Percentiles rank a stretch among this genome's conserved stretches.
phyloP scores from a whole-genome alignment of 768 basidiomycete genomes.

The Naematelia aurantialba region DNA sequence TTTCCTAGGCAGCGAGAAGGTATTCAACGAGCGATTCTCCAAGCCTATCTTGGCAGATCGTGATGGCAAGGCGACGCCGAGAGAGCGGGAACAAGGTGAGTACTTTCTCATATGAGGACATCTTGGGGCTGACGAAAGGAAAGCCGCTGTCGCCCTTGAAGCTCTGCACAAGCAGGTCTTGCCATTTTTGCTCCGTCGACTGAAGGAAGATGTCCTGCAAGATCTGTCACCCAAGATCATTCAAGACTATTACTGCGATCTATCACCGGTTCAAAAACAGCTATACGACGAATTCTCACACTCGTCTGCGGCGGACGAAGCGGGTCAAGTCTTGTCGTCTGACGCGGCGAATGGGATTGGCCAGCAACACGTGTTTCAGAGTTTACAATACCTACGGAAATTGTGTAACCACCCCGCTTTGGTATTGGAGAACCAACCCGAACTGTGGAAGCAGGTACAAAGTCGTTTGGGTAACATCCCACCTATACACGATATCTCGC shows the following conservation, averaged over 20 bases:
- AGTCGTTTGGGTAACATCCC: slow-evolving; percentile 12
- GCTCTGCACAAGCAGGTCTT: slow-evolving; percentile 97
- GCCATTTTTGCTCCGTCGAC: slow-evolving; percentile 90
- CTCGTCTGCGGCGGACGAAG: slow-evolving; percentile 65
- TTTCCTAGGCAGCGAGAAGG: slow-evolving; percentile 89
- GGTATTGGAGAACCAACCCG: slow-evolving; percentile 72
- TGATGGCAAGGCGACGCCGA: slow-evolving; percentile 78
- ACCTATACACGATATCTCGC: slow-evolving; percentile 68
- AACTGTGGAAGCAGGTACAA: slow-evolving; percentile 44
- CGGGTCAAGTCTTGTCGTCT: slow-evolving; percentile 63
- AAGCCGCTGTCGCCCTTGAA: slow-evolving; percentile 89
- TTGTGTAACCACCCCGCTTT: slow-evolving; percentile 95
- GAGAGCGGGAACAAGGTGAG: slow-evolving; percentile 88
- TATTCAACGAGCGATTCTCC: slow-evolving; percentile 91
- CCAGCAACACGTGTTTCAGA: slow-evolving; percentile 85
- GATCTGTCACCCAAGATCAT: slow-evolving; percentile 99
- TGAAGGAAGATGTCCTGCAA: slow-evolving; percentile 94
- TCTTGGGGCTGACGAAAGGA: slow-evolving; percentile 3
- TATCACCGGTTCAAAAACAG: slow-evolving; percentile 87
- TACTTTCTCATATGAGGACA: slow-evolving; percentile 15
- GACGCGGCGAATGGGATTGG: slow-evolving; percentile 36
- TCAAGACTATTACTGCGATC: slow-evolving; percentile 97
- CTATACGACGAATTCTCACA: slow-evolving; percentile 91
- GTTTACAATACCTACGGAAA: slow-evolving; percentile 92
- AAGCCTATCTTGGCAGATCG: slow-evolving; percentile 92